A percentile compares a stretch with the other conserved stretches of the same genome.
Conservation (phyloP, 2,329 filamentous ascomycete species). For the Pseudocercospora musae region DNA sequence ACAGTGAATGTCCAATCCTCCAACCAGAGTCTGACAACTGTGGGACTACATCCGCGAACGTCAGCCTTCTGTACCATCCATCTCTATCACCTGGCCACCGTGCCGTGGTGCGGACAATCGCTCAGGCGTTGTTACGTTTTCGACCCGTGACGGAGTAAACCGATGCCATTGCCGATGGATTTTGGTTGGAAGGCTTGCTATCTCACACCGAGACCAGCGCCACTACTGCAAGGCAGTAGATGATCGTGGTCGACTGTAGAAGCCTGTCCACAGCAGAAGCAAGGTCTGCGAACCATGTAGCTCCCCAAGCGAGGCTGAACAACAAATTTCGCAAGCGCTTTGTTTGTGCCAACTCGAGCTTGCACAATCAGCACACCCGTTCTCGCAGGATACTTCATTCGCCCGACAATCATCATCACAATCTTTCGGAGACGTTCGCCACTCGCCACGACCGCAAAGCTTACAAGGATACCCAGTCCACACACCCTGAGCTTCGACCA, state of each 20-base stretch:
- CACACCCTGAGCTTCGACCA: neutral
- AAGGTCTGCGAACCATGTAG: neutral
- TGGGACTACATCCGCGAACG: neutral
- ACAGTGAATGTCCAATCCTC: neutral
- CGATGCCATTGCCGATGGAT: neutral
- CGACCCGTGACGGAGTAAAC: neutral
- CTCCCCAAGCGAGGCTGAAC: neutral
- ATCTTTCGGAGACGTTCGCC: slow-evolving; percentile 1
- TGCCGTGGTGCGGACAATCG: neutral
- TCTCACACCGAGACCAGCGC: neutral
- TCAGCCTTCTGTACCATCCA: neutral
- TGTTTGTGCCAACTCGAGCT: neutral
- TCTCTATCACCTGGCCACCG: neutral
- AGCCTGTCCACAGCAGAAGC: neutral
- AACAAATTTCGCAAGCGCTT: neutral
- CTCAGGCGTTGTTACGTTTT: neutral
- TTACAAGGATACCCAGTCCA: neutral
- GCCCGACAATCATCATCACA: neutral
- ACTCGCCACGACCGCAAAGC: neutral
- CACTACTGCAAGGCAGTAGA: neutral
- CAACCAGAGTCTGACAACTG: neutral
- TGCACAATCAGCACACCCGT: neutral
- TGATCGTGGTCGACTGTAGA: neutral
- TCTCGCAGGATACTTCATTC: neutral
- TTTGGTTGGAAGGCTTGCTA: neutral